These are phyloP conservation scores for Rhytidiadelphus loreus DNA, from an alignment of 225 moss, liverwort and hornwort genomes.

Conservation along the genomic window DNA sequence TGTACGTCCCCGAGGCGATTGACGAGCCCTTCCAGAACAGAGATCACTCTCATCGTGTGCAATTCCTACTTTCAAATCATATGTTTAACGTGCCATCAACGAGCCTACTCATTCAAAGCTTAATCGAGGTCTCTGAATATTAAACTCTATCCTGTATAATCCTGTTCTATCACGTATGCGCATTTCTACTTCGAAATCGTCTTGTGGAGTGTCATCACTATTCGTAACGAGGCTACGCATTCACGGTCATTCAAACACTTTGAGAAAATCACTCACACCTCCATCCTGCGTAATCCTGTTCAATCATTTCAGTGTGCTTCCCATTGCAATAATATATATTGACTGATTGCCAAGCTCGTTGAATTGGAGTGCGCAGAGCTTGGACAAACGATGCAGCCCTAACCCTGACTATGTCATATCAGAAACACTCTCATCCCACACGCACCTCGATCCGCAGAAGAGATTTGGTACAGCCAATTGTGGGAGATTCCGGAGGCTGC, in stretches of 20 bases:
- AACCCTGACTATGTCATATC: not conserved
- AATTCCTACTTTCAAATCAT: not conserved
- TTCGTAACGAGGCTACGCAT: not conserved
- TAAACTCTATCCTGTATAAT: not conserved
- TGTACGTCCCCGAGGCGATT: not conserved
- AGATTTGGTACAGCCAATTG: constrained; percentile 49
- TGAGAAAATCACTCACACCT: not conserved
- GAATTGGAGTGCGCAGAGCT: not conserved
- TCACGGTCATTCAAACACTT: not conserved
- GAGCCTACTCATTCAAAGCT: not conserved
- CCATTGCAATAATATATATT: not conserved
- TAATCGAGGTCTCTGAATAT: not conserved
- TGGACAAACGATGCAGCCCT: not conserved
- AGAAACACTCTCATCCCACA: constrained; percentile 4
- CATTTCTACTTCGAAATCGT: not conserved
- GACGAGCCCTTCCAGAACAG: not conserved
- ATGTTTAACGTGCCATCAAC: not conserved
- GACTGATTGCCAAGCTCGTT: not conserved
- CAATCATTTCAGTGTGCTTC: not conserved
- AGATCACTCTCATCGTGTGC: not conserved
- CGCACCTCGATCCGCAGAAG: constrained; percentile 34
- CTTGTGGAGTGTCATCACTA: not conserved
- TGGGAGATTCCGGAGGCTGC: constrained; percentile 67
- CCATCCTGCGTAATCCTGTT: not conserved
- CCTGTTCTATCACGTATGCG: not conserved